Base-by-base conservation (phyloP, 2,329 filamentous ascomycete species). In the Atkinsonella hypoxylon region DNA sequence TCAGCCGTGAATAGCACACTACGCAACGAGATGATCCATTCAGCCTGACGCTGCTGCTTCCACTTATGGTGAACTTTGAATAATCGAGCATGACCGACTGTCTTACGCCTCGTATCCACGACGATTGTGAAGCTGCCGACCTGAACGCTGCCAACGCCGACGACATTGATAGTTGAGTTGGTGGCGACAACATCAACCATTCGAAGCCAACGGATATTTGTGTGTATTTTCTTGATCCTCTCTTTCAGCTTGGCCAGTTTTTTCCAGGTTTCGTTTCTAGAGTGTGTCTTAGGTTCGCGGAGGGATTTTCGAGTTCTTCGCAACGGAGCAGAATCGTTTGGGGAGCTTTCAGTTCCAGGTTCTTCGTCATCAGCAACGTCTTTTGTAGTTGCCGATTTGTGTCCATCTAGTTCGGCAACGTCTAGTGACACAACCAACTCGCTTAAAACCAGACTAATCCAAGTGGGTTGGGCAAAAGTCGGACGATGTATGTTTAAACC, bases 391-490 rank as follows among this genome's bases (percentile, higher is more conserved):
- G 53, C 46, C 30, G 60, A 53, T 57, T 74, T 77, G 49, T 70
- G 71, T 26, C 70, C 70, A 57, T 79, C 78, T 41, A 93, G 67
- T 45, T 81, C 77, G 53, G 79, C 77, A 44, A 89, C 72, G 63
- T 98, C 88, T 42, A 97, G 66, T 0, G 88, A 94, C 47, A 98
- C 76, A 47, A 83, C 86, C 47, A 96, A 73, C 63, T 96, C 93
- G 60, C 82, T 87, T 53, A 98, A 70, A 9, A 93, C 87, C 47
- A 98, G 76, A 65, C 90, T 97, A 59, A 95, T 73, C 89, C 91
- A 97, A 55, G 94, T 97, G 43, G 93, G 93, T 66, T 97, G 89
- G 45, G 91, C 89, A 68, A 98, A 97, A 6, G 93, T 97, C 12
- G 93, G 93, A 4, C 90, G 83, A 69, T 98, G 93, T 55, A 97